Percentiles rank a stretch among this genome's conserved stretches.
phyloP scores from a whole-genome alignment of 768 basidiomycete genomes.

The Leccinellum rugosiceps region DNA sequence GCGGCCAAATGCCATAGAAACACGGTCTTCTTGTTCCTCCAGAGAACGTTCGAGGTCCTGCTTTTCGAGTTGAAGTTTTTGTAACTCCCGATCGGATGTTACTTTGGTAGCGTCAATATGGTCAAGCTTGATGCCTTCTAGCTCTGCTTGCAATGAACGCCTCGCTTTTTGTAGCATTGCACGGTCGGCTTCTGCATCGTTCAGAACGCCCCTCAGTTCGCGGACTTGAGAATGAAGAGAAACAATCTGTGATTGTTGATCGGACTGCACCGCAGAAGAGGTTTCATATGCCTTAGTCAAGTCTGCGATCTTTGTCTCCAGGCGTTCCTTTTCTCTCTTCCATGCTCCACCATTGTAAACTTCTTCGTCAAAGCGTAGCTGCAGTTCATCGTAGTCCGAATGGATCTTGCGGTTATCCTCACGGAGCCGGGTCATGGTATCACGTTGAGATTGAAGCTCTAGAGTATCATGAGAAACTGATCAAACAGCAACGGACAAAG shows the following conservation, averaged over 20 bases:
- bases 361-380: constrained; percentile 73
- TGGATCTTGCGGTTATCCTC: constrained; percentile 79
- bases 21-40: constrained; percentile 76
- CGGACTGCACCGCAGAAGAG: constrained; percentile 65
- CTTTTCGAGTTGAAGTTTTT: constrained; percentile 73
- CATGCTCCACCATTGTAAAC: constrained; percentile 74
- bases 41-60: constrained; percentile 76
- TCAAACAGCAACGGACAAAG: background rate
- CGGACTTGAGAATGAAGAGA: constrained; percentile 83
- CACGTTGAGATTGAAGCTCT: constrained; percentile 80
- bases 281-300: constrained; percentile 73
- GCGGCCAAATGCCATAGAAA: constrained; percentile 65
- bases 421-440: constrained; percentile 68
- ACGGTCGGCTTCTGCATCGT: constrained; percentile 83
- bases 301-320: constrained; percentile 80
- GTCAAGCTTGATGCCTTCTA: constrained; percentile 78
- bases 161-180: constrained; percentile 78
- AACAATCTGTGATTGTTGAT: constrained; percentile 83
- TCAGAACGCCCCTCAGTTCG: constrained; percentile 74
- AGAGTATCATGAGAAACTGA: constrained; percentile 4
- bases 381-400: constrained; percentile 73
- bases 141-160: constrained; percentile 72
- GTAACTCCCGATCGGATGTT: constrained; percentile 70
- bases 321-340: constrained; percentile 85
- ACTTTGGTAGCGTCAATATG: constrained; percentile 66